Evolutionary conservation across 164 flowering plant genomes (phyloP).

Genomic region (Annona cherimola): DNA sequence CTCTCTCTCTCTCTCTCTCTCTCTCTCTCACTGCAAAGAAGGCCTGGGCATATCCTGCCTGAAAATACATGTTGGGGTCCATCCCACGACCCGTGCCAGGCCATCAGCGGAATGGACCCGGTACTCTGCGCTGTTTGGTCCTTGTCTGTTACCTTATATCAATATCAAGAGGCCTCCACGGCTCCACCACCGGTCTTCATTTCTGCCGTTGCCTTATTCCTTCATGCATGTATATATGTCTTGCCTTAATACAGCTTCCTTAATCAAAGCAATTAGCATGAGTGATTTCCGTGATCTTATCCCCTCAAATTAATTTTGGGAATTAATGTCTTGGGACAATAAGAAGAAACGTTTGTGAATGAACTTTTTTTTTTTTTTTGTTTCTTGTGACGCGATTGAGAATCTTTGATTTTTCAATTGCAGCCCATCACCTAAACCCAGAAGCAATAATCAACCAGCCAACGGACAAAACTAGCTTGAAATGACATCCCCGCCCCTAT

Average conservation of each 20-base stretch:
- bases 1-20: not conserved
- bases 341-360: not conserved
- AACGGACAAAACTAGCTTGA: not conserved
- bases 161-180: not conserved
- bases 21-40: not conserved
- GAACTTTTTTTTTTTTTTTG: not conserved
- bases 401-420: conserved; percentile 4
- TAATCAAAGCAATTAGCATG: not conserved
- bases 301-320: not conserved
- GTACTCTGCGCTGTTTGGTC: not conserved
- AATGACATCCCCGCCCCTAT: not conserved
- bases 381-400: conserved; percentile 3
- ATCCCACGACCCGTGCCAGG: not conserved
- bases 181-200: too few relatives aligned
- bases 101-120: not conserved
- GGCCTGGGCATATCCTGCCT: not conserved
- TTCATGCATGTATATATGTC: too few relatives aligned
- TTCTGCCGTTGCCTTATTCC: too few relatives aligned
- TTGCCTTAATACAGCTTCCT: not conserved
- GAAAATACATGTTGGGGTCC: not conserved
- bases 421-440: not conserved
- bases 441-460: not conserved
- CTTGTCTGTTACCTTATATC: not conserved
- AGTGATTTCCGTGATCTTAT: not conserved
- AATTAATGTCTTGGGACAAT: not conserved